Evolutionary conservation across 805 yeast species (phyloP), one percentile per base, ranked within the genome.

Genomic region (Ogataea paraovalis): DNA sequence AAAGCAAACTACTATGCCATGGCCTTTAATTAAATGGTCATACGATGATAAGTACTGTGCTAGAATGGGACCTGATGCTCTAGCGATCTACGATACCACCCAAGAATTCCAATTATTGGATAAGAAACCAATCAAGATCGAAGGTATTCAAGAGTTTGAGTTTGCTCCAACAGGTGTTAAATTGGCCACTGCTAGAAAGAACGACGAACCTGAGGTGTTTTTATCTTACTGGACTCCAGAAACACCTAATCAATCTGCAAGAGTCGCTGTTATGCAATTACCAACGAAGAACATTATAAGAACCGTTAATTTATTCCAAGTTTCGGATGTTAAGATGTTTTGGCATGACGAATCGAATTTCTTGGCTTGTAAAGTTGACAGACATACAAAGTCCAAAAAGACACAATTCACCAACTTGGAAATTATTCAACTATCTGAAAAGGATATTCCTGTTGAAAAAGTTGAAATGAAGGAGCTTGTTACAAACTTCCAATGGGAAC

Each of bases 21-120:
- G 99, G 99, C 99, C 99, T 42, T 80, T 92, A 61, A 83, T 94
- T 67, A 90, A 90, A 72, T 94, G 98, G 98, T 88, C 97, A 40
- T 76, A 72, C 60, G 95, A 94, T 70, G 96, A 88, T 70, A 83
- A 80, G 68, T 94, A 83, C 75, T 87, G 96, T 72, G 98, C 97
- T 46, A 85, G 99, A 73, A 80, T 88, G 69, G 92, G 94, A 44
- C 96, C 96, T 46, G 94, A 87, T 52, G 95, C 95, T 32, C 75
- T 94, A 57, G 91, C 96, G 43, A 80, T 94, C 55, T 95, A 92
- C 68, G 97, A 92, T 60, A 74, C 90, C 37, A 81, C 47, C 7
- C 72, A 78, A 42, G 73, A 76, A 43, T 89, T 92, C 80, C 80
- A 83, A 51, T 79, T 94, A 54, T 72, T 92, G 57, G 97, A 90